A percentile compares a stretch with the other conserved stretches of the same genome.
These are phyloP conservation scores for Lasiosphaeria ovina DNA, from an alignment of 495 filamentous ascomycete species.

Conservation along the genomic window DNA sequence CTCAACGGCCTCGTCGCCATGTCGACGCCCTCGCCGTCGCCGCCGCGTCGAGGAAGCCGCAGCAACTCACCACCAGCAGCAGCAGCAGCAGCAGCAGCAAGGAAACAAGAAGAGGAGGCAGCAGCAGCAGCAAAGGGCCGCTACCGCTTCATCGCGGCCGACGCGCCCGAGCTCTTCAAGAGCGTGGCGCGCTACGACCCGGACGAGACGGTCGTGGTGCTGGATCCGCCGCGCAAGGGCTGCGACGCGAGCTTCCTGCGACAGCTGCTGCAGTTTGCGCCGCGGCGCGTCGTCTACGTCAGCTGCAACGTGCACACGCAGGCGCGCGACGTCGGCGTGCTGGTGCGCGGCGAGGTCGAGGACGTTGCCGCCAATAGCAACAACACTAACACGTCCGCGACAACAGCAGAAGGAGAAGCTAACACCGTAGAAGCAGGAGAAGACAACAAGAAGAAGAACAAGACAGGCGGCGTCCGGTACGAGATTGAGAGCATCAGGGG, in stretches of 20 bases:
- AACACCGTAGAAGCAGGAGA: constrained; percentile 17
- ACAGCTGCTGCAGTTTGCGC: constrained; percentile 74
- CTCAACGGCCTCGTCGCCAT: constrained; percentile 63
- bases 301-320: constrained; percentile 98
- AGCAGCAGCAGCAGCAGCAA: too few relatives aligned
- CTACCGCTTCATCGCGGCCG: constrained; percentile 78
- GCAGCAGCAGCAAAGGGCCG: too few relatives aligned
- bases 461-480: constrained; percentile 57
- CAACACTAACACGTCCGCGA: too few relatives aligned
- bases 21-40: background rate
- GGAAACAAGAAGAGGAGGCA: constrained; percentile 24
- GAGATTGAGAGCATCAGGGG: constrained; percentile 88
- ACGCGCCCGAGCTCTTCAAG: constrained; percentile 79
- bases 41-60: too few relatives aligned
- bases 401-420: constrained; percentile 2
- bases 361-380: constrained; percentile 2
- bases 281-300: constrained; percentile 82
- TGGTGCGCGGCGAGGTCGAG: constrained; percentile 61
- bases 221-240: constrained; percentile 93
- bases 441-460: constrained; percentile 23
- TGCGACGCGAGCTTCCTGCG: constrained; percentile 81
- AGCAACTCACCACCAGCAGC: too few relatives aligned
- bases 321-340: constrained; percentile 81
- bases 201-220: constrained; percentile 81
- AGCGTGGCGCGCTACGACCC: constrained; percentile 61